These are phyloP conservation scores for Fraxinus baroniana DNA, from an alignment of 305 asterid species.

Conservation along the genomic window DNA sequence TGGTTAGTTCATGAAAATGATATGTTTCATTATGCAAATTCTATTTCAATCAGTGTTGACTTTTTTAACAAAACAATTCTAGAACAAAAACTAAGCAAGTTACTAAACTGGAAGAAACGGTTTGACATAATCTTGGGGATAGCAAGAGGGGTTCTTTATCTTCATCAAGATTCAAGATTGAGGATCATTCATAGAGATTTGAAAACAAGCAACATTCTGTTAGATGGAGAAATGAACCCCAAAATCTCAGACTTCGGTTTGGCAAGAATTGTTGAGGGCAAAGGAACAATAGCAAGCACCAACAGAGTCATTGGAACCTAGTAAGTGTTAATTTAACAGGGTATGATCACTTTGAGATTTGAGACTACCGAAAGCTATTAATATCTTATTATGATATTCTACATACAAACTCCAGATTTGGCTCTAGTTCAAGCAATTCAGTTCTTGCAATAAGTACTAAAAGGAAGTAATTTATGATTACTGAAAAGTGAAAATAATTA, in stretches of 20 bases:
- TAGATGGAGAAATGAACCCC: slow-evolving; percentile 52
- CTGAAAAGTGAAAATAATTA: background rate
- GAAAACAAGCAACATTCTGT: slow-evolving; percentile 66
- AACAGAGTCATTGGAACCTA: background rate
- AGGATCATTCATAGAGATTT: slow-evolving; percentile 80
- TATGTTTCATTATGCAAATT: slow-evolving; percentile 42
- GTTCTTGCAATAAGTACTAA: slow-evolving; percentile 1
- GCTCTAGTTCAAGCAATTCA: slow-evolving; percentile 37
- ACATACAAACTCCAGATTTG: background rate
- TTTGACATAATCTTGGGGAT: slow-evolving; percentile 63
- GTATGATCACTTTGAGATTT: too few relatives aligned
- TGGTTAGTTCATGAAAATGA: slow-evolving; percentile 30
- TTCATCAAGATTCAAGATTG: slow-evolving; percentile 74
- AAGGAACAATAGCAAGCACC: slow-evolving; percentile 54
- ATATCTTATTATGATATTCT: background rate
- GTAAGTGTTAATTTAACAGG: background rate
- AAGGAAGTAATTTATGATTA: too few relatives aligned
- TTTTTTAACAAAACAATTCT: background rate
- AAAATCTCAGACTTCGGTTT: slow-evolving; percentile 79
- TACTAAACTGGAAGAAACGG: slow-evolving; percentile 57
- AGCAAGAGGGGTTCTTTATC: slow-evolving; percentile 66
- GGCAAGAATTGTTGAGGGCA: slow-evolving; percentile 74
- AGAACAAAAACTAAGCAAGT: slow-evolving; percentile 30
- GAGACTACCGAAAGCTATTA: background rate
- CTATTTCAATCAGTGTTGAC: slow-evolving; percentile 28